A percentile compares a stretch with the other conserved stretches of the same genome.
Conservation (phyloP, 106 monocot species). For the Dactylorhiza incarnata region DNA sequence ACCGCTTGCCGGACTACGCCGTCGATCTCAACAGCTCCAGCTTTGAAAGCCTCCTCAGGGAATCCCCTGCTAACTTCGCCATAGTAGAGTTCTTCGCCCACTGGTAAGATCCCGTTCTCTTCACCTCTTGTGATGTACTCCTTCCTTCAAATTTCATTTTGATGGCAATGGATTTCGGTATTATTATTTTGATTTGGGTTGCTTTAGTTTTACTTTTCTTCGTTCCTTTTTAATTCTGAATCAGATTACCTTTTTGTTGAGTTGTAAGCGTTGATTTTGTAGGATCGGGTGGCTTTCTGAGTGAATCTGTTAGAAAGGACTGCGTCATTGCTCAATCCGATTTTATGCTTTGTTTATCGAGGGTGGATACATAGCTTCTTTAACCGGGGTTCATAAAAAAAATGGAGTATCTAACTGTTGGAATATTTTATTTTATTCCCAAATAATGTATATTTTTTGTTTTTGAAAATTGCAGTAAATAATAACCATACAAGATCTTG, state of each 20-base stretch:
- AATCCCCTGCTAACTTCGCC: slow-evolving; percentile 52
- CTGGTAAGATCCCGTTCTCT: slow-evolving; percentile 38
- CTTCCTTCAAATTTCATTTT: neutral
- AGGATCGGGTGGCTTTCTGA: neutral
- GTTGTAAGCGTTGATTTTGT: neutral
- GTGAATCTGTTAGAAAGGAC: neutral
- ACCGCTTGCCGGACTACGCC: slow-evolving; percentile 33
- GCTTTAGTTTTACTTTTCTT: neutral
- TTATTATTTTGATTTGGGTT: neutral
- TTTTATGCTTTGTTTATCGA: neutral
- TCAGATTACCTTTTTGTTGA: neutral
- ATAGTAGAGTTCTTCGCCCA: slow-evolving; percentile 95
- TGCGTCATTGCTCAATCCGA: neutral
- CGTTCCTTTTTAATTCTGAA: neutral
- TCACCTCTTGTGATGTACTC: neutral
- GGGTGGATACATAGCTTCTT: neutral
- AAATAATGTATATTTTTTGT: no score
- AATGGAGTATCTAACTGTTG: no score
- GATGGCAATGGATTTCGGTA: neutral
- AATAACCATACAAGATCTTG: no score
- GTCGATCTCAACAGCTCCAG: slow-evolving; percentile 64
- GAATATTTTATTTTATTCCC: no score
- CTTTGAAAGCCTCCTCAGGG: slow-evolving; percentile 46
- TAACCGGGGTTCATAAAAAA: no score
- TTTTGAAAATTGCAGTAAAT: no score